phyloP scores from a whole-genome alignment of 1,284 basidiomycete genomes.

The Leccinum fallax region DNA sequence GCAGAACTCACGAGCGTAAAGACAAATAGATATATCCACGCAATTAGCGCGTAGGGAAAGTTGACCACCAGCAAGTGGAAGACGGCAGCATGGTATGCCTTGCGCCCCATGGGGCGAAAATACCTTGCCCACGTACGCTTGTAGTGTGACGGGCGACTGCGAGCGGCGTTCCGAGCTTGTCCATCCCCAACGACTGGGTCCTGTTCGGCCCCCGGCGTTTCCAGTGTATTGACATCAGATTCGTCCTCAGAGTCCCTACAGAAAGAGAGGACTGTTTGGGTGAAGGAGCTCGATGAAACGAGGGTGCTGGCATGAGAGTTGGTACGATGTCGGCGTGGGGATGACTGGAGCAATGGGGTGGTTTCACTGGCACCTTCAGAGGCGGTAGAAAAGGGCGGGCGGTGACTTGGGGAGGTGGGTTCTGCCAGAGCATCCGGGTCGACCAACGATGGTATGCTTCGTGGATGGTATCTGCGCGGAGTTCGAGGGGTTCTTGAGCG shows the following conservation, averaged over 20 bases:
- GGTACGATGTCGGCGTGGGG: slow-evolving; percentile 46
- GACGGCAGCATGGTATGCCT: slow-evolving; percentile 61
- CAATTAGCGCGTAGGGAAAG: slow-evolving; percentile 70
- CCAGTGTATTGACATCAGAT: slow-evolving; percentile 41
- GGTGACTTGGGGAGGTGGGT: slow-evolving; percentile 8
- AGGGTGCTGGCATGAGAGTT: slow-evolving; percentile 58
- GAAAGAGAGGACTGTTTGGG: slow-evolving; percentile 65
- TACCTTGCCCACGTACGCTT: slow-evolving; percentile 51
- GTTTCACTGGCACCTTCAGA: slow-evolving; percentile 39
- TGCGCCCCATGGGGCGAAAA: slow-evolving; percentile 58
- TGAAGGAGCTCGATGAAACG: slow-evolving; percentile 51
- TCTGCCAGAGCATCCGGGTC: slow-evolving; percentile 36
- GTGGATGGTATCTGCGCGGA: slow-evolving; percentile 36
- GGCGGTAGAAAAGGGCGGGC: slow-evolving; percentile 10
- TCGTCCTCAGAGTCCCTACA: slow-evolving; percentile 53
- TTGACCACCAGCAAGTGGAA: slow-evolving; percentile 72
- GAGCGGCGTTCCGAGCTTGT: slow-evolving; percentile 17
- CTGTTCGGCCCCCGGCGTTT: slow-evolving; percentile 30
- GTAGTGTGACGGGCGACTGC: slow-evolving; percentile 30
- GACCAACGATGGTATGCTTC: slow-evolving; percentile 37
- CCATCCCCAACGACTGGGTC: slow-evolving; percentile 10
- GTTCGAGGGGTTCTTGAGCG: slow-evolving; percentile 40
- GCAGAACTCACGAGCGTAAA: slow-evolving; percentile 63
- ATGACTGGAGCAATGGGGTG: slow-evolving; percentile 43
- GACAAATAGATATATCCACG: slow-evolving; percentile 75